phyloP scores from a whole-genome alignment of 257 asterid genomes.

The Capsicum pubescens region DNA sequence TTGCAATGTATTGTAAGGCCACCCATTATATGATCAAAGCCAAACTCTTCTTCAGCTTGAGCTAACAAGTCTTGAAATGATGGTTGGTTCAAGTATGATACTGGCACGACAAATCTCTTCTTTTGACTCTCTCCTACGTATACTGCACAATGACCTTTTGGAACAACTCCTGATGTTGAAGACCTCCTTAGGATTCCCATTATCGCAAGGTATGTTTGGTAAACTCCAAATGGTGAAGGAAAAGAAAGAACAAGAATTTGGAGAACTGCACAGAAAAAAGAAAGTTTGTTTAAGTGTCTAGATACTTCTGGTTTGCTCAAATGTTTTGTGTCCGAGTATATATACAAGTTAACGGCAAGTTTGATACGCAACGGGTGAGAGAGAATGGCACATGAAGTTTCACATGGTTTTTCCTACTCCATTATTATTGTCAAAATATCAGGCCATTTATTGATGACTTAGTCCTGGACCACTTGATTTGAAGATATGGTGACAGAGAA shows the following conservation, averaged over 20 bases:
- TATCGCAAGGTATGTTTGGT: background rate
- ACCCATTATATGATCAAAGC: too few species aligned
- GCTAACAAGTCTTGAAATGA: too few species aligned
- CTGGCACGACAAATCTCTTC: too few species aligned
- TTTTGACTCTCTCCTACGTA: too few species aligned
- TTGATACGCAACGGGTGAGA: background rate
- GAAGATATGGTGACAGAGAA: too few species aligned
- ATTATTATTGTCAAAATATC: too few species aligned
- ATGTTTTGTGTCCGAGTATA: background rate
- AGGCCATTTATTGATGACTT: too few species aligned
- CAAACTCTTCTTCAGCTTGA: too few species aligned
- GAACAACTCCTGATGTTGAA: background rate
- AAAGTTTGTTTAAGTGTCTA: background rate
- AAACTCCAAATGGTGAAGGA: background rate
- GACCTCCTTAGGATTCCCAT: background rate
- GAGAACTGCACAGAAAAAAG: background rate
- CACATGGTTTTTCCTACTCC: background rate
- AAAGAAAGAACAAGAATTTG: background rate
- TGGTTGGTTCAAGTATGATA: too few species aligned
- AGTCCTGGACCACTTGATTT: too few species aligned
- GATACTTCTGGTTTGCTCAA: background rate
- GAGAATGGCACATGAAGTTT: background rate
- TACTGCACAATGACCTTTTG: background rate
- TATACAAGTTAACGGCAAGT: background rate
- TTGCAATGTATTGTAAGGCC: too few species aligned